phyloP scores from a whole-genome alignment of 2,329 filamentous ascomycete species.

The Phialocephala sp. region DNA sequence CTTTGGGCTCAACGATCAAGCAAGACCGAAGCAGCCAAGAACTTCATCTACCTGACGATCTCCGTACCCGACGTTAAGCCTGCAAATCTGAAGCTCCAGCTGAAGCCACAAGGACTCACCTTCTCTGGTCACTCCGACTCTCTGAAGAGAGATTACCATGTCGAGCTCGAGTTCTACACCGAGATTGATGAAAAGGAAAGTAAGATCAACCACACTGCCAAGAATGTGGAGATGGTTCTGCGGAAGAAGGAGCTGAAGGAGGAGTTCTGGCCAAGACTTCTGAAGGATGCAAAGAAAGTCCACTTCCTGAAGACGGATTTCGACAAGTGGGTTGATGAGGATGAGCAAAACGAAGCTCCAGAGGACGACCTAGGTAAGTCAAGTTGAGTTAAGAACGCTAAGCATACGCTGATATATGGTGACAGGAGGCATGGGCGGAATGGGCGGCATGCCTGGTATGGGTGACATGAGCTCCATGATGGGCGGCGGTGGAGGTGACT shows the following conservation, averaged over 20 bases:
- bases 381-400: conserved; percentile 36
- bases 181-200: conserved; percentile 87
- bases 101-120: conserved; percentile 76
- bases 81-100: conserved; percentile 78
- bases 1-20: conserved; percentile 98
- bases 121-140: conserved; percentile 85
- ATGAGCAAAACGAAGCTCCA: conserved; percentile 90
- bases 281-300: conserved; percentile 87
- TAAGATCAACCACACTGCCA: conserved; percentile 86
- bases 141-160: conserved; percentile 85
- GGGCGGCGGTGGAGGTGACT: conserved; percentile 60
- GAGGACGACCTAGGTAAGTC: conserved; percentile 78
- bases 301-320: conserved; percentile 99
- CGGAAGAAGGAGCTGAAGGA: conserved; percentile 96
- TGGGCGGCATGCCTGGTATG: conserved; percentile 55
- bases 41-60: conserved; percentile 94
- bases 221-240: conserved; percentile 88
- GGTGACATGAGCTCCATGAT: conserved; percentile 47
- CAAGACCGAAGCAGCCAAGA: conserved; percentile 78
- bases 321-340: conserved; percentile 67
- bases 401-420: conserved; percentile 23
- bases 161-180: conserved; percentile 85
- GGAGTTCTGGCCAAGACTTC: conserved; percentile 93
- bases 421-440: conserved; percentile 62
- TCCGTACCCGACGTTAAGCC: conserved; percentile 82